Base-by-base conservation (phyloP, 23 red algal genomes). In the Gracilaria domingensis region DNA sequence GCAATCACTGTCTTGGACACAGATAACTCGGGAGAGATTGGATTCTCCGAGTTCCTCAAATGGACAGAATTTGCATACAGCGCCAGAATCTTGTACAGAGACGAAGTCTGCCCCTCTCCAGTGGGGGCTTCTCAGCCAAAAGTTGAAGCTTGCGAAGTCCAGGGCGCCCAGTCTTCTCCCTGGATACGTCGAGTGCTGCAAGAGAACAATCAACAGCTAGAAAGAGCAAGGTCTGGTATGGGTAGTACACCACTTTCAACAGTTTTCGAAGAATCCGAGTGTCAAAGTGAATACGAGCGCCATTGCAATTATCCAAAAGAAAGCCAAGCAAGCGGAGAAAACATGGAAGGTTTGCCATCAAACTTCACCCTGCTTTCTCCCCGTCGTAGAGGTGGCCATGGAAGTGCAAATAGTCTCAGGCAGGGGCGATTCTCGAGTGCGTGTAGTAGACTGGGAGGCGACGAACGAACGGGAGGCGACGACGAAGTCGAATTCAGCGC, bases 61-160 rank as follows among this genome's bases (percentile, higher is more conserved):
- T 74, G 69, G 69, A 74, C 69, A 29, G 69, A 74, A 29, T 74
- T 74, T 74, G 69, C 69, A 29, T 74, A 74, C 69, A 74, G 2
- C 36, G 34, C 69, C 6, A 38, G 69, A 42, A 24, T 74, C 24
- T 45, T 74, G 69, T 74, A 74, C 69, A n/a, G 69, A 45, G 69
- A 74, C 20, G 69, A 74, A 21, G 45, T 74, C 37, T 74, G 69
- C 16, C 24, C 69, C 21, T 74, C 69, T 20, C 69, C 69, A 11
- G 21, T 42, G 8, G 12, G 36, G 24, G 11, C 36, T 1, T 1
- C 36, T 2, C 44, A 12, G 11, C 20, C 69, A 9, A 7, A 12
- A 42, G 39, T 37, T 42, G 69, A 74, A 4, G 21, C 36, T 5
- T 74, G 69, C 28, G 69, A 74, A 74, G 39, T 74, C 20, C 69